phyloP scores from a whole-genome alignment of 208 protist genomes.

The Acanthamoeba divionensis region DNA sequence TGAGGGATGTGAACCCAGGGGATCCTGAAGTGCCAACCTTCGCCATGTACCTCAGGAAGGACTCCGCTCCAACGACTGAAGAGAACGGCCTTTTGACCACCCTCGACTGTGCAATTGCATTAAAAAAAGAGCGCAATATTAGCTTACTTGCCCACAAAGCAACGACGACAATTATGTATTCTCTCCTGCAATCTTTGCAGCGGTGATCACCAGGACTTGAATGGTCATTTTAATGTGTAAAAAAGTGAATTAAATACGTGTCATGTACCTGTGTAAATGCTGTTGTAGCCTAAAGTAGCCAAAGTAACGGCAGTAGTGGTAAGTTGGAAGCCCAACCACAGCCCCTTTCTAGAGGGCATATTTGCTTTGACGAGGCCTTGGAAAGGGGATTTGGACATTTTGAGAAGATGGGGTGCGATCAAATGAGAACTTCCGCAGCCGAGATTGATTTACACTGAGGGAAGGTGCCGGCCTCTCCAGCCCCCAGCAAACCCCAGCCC shows the following conservation, averaged over 20 bases:
- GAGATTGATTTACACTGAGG: too few relatives aligned
- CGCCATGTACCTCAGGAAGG: constrained; percentile 87
- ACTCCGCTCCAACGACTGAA: constrained; percentile 95
- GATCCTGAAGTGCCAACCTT: constrained; percentile 94
- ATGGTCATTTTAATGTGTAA: not conserved
- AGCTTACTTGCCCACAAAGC: not conserved
- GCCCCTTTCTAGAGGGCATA: not conserved
- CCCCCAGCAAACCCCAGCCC: too few relatives aligned
- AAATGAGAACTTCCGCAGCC: too few relatives aligned
- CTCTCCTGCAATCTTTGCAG: not conserved
- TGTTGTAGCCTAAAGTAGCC: not conserved
- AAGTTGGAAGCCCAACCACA: not conserved
- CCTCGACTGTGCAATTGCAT: constrained; percentile 83
- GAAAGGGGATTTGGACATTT: constrained; percentile 47
- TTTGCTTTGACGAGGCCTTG: constrained; percentile 37
- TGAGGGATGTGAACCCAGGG: constrained; percentile 95
- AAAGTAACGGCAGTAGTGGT: not conserved
- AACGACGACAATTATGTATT: not conserved
- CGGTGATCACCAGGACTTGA: not conserved
- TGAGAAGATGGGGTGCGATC: too few relatives aligned
- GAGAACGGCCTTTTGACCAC: constrained; percentile 94
- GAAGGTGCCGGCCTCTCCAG: too few relatives aligned
- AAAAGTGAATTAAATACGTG: not conserved
- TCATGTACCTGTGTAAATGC: constrained; percentile 5
- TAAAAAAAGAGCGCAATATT: not conserved